Conservation (phyloP, 441 rosid genomes). For the Corymbia calophylla region DNA sequence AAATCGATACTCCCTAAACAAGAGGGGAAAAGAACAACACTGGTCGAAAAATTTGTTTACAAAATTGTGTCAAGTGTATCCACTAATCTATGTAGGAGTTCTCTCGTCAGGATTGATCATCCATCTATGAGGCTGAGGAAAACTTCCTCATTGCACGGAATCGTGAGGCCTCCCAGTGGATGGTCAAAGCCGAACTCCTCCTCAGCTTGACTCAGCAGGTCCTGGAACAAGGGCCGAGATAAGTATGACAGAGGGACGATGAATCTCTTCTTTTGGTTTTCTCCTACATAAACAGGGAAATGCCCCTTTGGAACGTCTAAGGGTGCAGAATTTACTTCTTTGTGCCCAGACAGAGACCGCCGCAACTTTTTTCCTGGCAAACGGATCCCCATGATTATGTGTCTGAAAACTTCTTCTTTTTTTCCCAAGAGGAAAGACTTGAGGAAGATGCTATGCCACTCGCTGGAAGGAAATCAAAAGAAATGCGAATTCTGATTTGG, state of each 20-base stretch:
- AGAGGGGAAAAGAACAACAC: background rate
- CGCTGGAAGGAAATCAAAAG: background rate
- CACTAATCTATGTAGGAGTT: background rate
- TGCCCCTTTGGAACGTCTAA: conserved; percentile 10
- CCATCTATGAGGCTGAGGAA: background rate
- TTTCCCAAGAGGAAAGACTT: background rate
- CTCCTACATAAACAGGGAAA: conserved; percentile 19
- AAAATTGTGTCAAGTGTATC: background rate
- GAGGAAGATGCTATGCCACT: background rate
- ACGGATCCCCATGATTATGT: background rate
- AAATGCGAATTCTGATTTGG: background rate
- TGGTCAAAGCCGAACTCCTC: conserved; percentile 42
- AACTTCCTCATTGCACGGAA: conserved; percentile 34
- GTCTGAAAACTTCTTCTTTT: background rate
- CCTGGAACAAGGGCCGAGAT: background rate
- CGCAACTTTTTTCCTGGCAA: background rate
- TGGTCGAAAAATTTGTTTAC: background rate
- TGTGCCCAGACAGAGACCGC: background rate
- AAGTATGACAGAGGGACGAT: background rate
- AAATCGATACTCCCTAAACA: background rate
- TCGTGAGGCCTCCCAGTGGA: conserved; percentile 37
- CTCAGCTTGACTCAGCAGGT: conserved; percentile 27
- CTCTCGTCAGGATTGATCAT: background rate
- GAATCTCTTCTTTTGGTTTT: background rate
- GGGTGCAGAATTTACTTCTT: background rate